These are phyloP conservation scores for Saccharomyces pastorianus DNA, from an alignment of 1,139 yeast genomes.

Conservation along the genomic window DNA sequence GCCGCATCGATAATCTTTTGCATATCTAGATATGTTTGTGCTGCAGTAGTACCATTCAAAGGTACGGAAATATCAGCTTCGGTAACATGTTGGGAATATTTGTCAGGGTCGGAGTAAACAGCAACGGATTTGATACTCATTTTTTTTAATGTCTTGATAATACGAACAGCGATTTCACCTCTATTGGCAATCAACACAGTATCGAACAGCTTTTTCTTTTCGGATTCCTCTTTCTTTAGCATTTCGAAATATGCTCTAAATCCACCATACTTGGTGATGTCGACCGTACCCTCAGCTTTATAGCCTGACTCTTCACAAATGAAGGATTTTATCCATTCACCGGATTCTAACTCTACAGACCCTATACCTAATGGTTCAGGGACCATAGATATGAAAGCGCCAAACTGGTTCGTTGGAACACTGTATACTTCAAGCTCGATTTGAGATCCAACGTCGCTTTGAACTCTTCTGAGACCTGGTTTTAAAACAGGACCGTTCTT, in stretches of 20 bases:
- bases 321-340: conserved; percentile 83
- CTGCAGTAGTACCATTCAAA: conserved; percentile 72
- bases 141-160: conserved; percentile 77
- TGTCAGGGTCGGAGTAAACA: conserved; percentile 83
- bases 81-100: conserved; percentile 76
- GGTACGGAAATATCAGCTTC: conserved; percentile 78
- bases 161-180: conserved; percentile 95
- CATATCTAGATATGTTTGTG: conserved; percentile 79
- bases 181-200: conserved; percentile 90
- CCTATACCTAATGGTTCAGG: conserved; percentile 96
- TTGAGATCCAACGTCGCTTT: conserved; percentile 42
- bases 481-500: conserved; percentile 64
- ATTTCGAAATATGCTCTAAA: conserved; percentile 65
- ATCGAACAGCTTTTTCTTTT: conserved; percentile 51
- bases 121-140: conserved; percentile 74
- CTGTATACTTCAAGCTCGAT: conserved; percentile 77
- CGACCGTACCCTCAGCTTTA: conserved; percentile 57
- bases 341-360: conserved; percentile 69
- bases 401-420: conserved; percentile 68
- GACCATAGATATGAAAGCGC: conserved; percentile 74
- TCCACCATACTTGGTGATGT: conserved; percentile 82
- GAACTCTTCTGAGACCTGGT: conserved; percentile 79
- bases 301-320: conserved; percentile 90
- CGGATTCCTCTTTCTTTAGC: conserved; percentile 14
- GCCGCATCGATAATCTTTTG: conserved; percentile 84